Conservation (phyloP, 2,329 filamentous ascomycete genomes). For the Rhynchosporium graminicola region DNA sequence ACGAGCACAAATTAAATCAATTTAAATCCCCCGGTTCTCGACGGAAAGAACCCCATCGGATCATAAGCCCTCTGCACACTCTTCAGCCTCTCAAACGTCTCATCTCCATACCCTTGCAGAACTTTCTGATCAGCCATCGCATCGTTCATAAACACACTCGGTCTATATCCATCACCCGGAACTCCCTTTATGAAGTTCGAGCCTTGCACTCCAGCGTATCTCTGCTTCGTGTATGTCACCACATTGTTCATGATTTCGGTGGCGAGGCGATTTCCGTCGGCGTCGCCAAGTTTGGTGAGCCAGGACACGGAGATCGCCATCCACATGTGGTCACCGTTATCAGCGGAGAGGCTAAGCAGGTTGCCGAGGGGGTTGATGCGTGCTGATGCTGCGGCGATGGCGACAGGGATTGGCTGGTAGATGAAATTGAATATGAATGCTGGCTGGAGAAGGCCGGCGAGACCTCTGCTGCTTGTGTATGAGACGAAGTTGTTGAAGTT, state of each 20-base stretch:
- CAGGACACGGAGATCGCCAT: slow-evolving; percentile 40
- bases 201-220: slow-evolving; percentile 29
- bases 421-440: slow-evolving; percentile 38
- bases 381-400: slow-evolving; percentile 34
- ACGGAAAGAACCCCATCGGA: slow-evolving; percentile 37
- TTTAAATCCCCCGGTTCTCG: slow-evolving; percentile 37
- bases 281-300: slow-evolving; percentile 31
- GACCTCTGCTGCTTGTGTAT: slow-evolving; percentile 29
- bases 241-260: slow-evolving; percentile 28
- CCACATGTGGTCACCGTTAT: slow-evolving; percentile 39
- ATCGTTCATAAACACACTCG: slow-evolving; percentile 42
- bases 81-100: slow-evolving; percentile 39
- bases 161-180: slow-evolving; percentile 32
- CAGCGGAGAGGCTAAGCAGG: slow-evolving; percentile 34
- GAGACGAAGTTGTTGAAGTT: slow-evolving; percentile 39
- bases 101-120: slow-evolving; percentile 34
- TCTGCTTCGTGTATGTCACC: slow-evolving; percentile 20
- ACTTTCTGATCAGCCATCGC: slow-evolving; percentile 39
- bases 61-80: slow-evolving; percentile 40
- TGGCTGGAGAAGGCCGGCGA: slow-evolving; percentile 33
- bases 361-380: slow-evolving; percentile 30
- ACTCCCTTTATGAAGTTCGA: slow-evolving; percentile 29
- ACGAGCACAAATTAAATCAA: slow-evolving; percentile 19
- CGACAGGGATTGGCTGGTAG: slow-evolving; percentile 40
- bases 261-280: slow-evolving; percentile 16